Percentiles rank a stretch among this genome's conserved stretches.
Evolutionary conservation across 164 flowering plant species (phyloP).

Genomic region (Dillenia turbinata): DNA sequence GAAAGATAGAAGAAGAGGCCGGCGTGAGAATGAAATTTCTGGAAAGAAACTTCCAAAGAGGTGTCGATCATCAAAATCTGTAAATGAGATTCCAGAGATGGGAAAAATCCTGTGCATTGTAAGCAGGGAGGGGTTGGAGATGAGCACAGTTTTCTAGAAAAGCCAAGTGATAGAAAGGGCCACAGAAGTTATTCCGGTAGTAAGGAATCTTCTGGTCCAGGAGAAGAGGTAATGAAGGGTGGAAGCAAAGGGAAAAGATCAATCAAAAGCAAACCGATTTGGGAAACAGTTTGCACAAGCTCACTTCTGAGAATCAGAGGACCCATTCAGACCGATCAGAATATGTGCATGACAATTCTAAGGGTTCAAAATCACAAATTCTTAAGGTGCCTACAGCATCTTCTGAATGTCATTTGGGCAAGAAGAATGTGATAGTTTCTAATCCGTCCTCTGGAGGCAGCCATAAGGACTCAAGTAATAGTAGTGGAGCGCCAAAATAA

Average conservation of each 20-base stretch:
- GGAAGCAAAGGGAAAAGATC: too few relatives aligned
- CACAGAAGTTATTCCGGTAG: too few relatives aligned
- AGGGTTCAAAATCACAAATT: slow-evolving; percentile 6
- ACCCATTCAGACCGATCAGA: slow-evolving; percentile 6
- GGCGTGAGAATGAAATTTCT: too few relatives aligned
- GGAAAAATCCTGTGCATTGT: too few relatives aligned
- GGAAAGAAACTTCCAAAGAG: too few relatives aligned
- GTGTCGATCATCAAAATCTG: too few relatives aligned
- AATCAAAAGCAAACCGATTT: slow-evolving; percentile 13
- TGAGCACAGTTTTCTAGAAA: too few relatives aligned
- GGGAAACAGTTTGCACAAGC: slow-evolving; percentile 9
- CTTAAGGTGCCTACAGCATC: slow-evolving; percentile 10
- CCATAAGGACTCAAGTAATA: slow-evolving; percentile 11
- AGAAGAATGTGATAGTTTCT: slow-evolving; percentile 14
- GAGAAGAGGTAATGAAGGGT: too few relatives aligned
- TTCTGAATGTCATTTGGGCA: slow-evolving; percentile 16
- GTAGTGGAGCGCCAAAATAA: slow-evolving; percentile 16
- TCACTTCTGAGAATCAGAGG: slow-evolving; percentile 9
- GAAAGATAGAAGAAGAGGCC: slow-evolving; percentile 9
- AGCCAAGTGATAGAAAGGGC: too few relatives aligned
- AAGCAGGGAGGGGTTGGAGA: too few relatives aligned
- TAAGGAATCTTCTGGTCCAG: too few relatives aligned
- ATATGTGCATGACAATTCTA: slow-evolving; percentile 9
- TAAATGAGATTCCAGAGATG: too few relatives aligned
- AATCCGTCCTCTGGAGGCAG: slow-evolving; percentile 16